Base-by-base conservation (phyloP, 768 basidiomycete genomes). In the Nidularia sp. region DNA sequence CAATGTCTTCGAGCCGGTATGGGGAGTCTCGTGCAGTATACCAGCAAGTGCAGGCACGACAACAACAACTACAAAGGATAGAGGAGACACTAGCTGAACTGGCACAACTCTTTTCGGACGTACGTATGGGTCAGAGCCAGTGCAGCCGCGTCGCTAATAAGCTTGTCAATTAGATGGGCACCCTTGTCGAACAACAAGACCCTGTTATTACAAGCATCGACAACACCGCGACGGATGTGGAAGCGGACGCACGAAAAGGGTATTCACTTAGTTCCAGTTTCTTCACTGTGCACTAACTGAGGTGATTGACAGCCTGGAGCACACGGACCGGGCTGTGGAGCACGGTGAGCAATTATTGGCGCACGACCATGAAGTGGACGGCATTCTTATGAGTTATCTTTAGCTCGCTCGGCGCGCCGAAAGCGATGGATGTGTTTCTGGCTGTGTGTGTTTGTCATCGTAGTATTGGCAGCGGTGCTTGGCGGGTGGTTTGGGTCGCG, bases 371-470 rank as follows among this genome's bases (percentile, higher is more conserved):
- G 36, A 10, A 25, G 10, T n/a, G 13, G 22, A n/a, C 22, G 25
- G 44, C 12, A 46, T 46, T 48, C 53, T 61, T 31, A 59, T 45
- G 29, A 35, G 33, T 54, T 48, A 18, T 34, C 6, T 39, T 49
- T 52, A 60, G 62, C 61, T 0, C 75, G 84, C 9, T 68, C 75
- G 25, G 89, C 90, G 6, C 81, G 93, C 53, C 84, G 81, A 62
- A 91, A 86, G 70, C 84, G 91, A 54, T 91, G 88, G 88, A 88
- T 88, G 70, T 94, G 90, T 68, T 92, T 93, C 67, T 70, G 77
- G 60, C 72, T 89, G 47, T 65, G 76, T 49, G 54, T 92, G 29
- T 54, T 83, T 51, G 67, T 87, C 54, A 55, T 79, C 49, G 73
- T 71, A 49, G 74, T 88, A 55, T 66, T 89, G 45, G 90, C 73